Evolutionary conservation across 495 filamentous ascomycete genomes (phyloP), one percentile per base, ranked within the genome.

Genomic region (Friedmanniomyces endolithicus): DNA sequence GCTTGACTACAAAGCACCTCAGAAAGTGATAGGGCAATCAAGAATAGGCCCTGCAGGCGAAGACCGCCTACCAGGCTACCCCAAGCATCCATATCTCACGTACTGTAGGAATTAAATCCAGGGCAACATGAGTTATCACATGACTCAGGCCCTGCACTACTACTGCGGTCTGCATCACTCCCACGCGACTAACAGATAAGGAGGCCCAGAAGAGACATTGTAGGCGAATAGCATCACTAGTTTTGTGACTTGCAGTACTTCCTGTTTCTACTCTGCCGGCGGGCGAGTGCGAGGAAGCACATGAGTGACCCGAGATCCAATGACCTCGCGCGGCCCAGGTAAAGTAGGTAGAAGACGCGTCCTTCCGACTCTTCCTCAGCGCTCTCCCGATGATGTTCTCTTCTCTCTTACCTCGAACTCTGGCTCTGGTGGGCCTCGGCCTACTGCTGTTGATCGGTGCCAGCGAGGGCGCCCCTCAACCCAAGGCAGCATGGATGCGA

Each of bases 401-500:
- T 17, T 34, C 47, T 6, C 16, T 8, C 6, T 24, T 49, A 22
- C 17, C 12, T n/a, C 37, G 37, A 16, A 6, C 17, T n/a, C 37
- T 41, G 37, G 37, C 6, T 14, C 17, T 41, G 37, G 6, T 41
- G 37, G 37, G 6, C 3, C 14, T 41, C 12, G 37, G 37, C 37
- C 14, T 41, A 6, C 37, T 41, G 16, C 37, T 41, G 17, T 14
- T 41, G 6, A 14, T 14, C 17, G 14, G 16, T 14, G 16, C 4
- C 16, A 14, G 44, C 23, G 6, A 47, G 23, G 17, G 11, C 16
- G 11, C 12, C 2, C 44, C 44, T 22, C 23, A 31, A 35, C n/a
- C 49, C 33, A 52, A 52, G 34, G 31, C 49, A 27, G 17, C 49
- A 40, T 52, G 49, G 49, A 20, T 52, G 14, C 22, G 49, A 52